These are phyloP conservation scores for Exophiala bonariae DNA, from an alignment of 2,329 filamentous ascomycete species.

Conservation along the genomic window DNA sequence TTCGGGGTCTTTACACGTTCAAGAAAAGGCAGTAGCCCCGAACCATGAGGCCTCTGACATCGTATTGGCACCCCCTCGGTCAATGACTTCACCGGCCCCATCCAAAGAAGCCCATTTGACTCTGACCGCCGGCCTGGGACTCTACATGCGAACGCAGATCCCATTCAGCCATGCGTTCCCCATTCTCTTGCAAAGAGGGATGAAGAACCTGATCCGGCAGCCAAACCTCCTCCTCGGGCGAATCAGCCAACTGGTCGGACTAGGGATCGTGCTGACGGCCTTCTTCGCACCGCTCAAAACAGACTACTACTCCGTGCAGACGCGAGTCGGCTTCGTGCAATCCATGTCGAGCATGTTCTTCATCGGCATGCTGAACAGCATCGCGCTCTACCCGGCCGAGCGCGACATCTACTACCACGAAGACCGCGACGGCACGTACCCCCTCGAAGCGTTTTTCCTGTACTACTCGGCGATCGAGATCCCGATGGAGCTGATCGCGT, in stretches of 20 bases:
- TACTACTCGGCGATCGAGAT: conserved; percentile 70
- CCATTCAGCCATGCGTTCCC: conserved; percentile 65
- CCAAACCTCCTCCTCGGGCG: conserved; percentile 65
- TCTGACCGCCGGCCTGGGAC: conserved; percentile 67
- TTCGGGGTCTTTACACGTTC: not conserved
- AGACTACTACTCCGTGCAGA: conserved; percentile 70
- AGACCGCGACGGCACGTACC: conserved; percentile 71
- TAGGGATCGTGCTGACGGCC: conserved; percentile 63
- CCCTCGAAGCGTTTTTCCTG: conserved; percentile 68
- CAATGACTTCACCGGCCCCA: not conserved
- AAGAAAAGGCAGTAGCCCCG: not conserved
- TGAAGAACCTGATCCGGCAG: conserved; percentile 69
- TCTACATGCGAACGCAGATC: conserved; percentile 63
- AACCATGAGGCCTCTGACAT: not conserved
- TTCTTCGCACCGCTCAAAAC: conserved; percentile 72
- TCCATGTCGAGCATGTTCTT: conserved; percentile 71
- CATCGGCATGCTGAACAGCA: conserved; percentile 77
- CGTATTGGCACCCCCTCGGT: not conserved
- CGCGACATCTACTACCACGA: conserved; percentile 77
- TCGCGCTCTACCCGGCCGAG: conserved; percentile 71
- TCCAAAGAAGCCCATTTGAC: conserved; percentile 5
- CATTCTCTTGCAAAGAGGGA: conserved; percentile 65
- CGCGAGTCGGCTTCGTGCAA: conserved; percentile 71
- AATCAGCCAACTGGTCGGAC: conserved; percentile 65
- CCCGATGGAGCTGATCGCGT: conserved; percentile 68